Conservation (phyloP, 106 monocot species). For the Dendrobium officinale region DNA sequence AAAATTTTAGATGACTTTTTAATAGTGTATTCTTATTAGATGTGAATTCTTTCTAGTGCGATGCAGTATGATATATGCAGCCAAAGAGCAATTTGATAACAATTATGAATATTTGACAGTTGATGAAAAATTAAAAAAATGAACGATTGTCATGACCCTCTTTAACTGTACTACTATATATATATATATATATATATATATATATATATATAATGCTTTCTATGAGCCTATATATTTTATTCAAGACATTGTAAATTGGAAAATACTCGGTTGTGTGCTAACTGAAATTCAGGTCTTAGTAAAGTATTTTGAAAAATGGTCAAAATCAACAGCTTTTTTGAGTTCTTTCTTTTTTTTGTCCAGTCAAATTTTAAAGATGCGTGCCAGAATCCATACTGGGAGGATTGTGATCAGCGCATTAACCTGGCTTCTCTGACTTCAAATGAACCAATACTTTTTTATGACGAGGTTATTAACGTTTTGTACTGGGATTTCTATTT, state of each 20-base stretch:
- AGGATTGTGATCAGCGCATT: conserved; percentile 72
- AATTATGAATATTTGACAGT: no score
- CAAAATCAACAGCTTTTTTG: not conserved
- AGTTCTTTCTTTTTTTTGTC: not conserved
- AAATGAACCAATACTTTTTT: conserved; percentile 90
- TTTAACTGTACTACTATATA: no score
- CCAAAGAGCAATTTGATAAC: no score
- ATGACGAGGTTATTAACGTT: conserved; percentile 69
- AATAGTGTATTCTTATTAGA: no score
- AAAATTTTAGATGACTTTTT: no score
- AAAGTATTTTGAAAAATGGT: not conserved
- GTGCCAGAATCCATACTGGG: conserved; percentile 40
- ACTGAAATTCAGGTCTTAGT: not conserved
- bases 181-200: no score
- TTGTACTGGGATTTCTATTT: not conserved
- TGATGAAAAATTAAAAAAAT: no score
- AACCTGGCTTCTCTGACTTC: conserved; percentile 60
- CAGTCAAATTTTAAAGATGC: conserved; percentile 19
- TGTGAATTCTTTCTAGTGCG: no score
- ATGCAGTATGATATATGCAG: no score
- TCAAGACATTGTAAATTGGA: not conserved
- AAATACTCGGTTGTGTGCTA: not conserved
- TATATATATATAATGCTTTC: no score
- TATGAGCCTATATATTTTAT: not conserved
- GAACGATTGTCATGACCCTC: no score